These are phyloP conservation scores for Takashimella tepidaria DNA, from an alignment of 1,284 basidiomycete species.

Conservation along the genomic window DNA sequence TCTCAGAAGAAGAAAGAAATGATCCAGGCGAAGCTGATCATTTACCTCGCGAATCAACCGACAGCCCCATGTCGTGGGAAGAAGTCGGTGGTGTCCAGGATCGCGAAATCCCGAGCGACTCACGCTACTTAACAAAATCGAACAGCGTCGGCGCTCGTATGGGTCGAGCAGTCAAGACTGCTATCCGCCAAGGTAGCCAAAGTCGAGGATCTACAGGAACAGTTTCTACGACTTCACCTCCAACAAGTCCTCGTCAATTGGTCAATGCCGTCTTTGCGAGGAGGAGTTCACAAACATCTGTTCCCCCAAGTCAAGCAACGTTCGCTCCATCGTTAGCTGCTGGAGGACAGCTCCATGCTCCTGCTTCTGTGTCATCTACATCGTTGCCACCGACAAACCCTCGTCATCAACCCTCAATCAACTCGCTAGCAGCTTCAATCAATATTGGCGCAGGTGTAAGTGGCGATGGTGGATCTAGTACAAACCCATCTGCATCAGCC, in stretches of 20 bases:
- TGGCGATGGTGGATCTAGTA: background rate
- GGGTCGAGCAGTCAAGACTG: constrained; percentile 27
- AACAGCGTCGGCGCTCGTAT: constrained; percentile 38
- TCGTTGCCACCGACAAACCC: background rate
- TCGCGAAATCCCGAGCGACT: constrained; percentile 27
- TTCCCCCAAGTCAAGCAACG: constrained; percentile 15
- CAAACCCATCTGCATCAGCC: constrained; percentile 14
- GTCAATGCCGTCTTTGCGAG: constrained; percentile 17
- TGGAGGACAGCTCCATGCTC: constrained; percentile 1
- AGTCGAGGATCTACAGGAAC: constrained; percentile 18
- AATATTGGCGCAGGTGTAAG: background rate
- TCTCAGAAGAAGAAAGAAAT: background rate
- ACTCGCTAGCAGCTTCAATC: constrained; percentile 25
- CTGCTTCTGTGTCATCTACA: background rate
- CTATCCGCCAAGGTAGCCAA: constrained; percentile 30
- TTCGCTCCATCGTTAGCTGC: constrained; percentile 1
- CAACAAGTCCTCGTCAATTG: constrained; percentile 21
- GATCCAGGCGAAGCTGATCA: background rate
- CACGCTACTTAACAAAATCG: constrained; percentile 30
- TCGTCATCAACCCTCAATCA: constrained; percentile 29
- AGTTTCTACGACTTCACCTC: constrained; percentile 16
- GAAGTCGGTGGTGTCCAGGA: constrained; percentile 30
- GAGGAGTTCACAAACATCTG: constrained; percentile 25
- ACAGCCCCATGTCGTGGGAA: constrained; percentile 41
- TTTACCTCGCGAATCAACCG: constrained; percentile 1